These are phyloP conservation scores for Chaetomium strumarium DNA, from an alignment of 2,329 filamentous ascomycete species.

Conservation along the genomic window DNA sequence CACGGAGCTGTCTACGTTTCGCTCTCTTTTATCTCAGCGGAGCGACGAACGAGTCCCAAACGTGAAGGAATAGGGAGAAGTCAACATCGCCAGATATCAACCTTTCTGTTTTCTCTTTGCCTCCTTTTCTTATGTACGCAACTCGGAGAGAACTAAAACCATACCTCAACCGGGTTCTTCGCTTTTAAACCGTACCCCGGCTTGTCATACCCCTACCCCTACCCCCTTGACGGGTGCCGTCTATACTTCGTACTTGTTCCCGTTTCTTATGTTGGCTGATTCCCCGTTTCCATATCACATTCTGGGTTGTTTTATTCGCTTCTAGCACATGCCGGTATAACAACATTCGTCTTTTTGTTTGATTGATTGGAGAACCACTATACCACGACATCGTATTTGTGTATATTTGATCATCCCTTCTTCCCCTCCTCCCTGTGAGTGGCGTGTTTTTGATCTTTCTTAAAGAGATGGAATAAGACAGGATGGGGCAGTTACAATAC, in stretches of 20 bases:
- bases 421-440: background rate
- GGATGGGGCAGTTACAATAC: background rate
- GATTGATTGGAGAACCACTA: background rate
- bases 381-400: background rate
- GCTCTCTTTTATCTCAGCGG: constrained; percentile 21
- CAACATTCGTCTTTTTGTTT: background rate
- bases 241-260: constrained; percentile 5
- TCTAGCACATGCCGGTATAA: background rate
- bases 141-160: constrained; percentile 12
- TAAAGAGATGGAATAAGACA: background rate
- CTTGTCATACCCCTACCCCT: background rate
- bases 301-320: background rate
- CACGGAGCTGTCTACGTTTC: constrained; percentile 11
- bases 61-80: constrained; percentile 2
- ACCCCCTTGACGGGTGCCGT: constrained; percentile 10
- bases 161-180: constrained; percentile 2
- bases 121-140: constrained; percentile 9
- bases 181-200: background rate
- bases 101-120: background rate
- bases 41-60: constrained; percentile 5
- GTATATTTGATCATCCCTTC: constrained; percentile 1
- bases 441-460: background rate
- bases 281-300: background rate
- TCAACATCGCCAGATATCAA: constrained; percentile 15
- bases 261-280: constrained; percentile 2